Base-by-base conservation (phyloP, 1,284 basidiomycete species). In the Leccinum proximum region DNA sequence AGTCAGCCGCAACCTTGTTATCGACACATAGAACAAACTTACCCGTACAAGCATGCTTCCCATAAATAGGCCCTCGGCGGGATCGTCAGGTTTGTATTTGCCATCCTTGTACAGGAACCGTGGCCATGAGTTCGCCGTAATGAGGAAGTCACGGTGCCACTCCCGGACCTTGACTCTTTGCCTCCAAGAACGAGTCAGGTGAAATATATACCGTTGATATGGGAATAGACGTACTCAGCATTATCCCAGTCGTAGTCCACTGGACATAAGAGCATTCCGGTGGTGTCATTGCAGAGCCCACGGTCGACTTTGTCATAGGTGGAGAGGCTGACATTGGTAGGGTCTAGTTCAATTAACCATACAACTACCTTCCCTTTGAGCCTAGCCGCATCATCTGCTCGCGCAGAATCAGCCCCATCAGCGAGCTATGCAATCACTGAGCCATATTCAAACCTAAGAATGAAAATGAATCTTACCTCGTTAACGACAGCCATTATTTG, bases 231-330 rank as follows among this genome's bases (percentile, higher is more conserved):
- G 22, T 60, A 68, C 65, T 57, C 30, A 0, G 18, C 3, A 13
- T 64, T 33, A 2, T 54, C 26, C 69, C 69, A 70, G 11, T 68
- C 45, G 45, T 68, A 70, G 10, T 70, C 62, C 0, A 62, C 42
- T 0, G 61, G 67, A 40, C 69, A 70, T 9, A 70, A 14, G 5
- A 66, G 62, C 22, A 16, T 38, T 13, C 38, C 62, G 1, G 65
- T 69, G 38, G 16, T 35, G 38, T 65, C 16, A 54, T 64, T 53
- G 5, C 62, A 2, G n/a, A 69, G 66, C 1, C 64, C 58, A 2
- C 22, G 4, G 13, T 37, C 58, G 0, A 5, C 9, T 56, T 69
- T 69, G 10, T 60, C 7, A 0, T 37, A 14, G 5, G 26, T 14
- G 2, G 38, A 37, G 1, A 67, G 16, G 22, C 5, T 0, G 11